These are phyloP conservation scores for Pseudoperonospora humuli DNA, from an alignment of 352 stramenopile genomes.

Conservation along the genomic window DNA sequence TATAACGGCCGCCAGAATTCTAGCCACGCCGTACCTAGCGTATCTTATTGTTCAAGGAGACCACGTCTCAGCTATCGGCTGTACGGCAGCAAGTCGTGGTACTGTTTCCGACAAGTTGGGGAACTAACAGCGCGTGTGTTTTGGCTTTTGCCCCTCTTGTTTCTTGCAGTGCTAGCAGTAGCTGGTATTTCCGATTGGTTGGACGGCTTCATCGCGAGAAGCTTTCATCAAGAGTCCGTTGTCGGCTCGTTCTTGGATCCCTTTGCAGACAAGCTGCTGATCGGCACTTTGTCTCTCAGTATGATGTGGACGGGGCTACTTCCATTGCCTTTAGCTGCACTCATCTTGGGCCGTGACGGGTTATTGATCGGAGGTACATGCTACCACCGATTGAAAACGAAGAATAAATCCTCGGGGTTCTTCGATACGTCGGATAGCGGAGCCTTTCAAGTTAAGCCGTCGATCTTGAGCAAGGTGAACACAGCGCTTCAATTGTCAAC, in stretches of 20 bases:
- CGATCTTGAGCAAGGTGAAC: slow-evolving; percentile 72
- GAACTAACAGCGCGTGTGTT: background rate
- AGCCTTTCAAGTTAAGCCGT: slow-evolving; percentile 66
- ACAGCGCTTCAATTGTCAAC: slow-evolving; percentile 69
- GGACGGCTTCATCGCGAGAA: slow-evolving; percentile 72
- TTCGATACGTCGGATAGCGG: slow-evolving; percentile 70
- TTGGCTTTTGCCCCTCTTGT: slow-evolving; percentile 1
- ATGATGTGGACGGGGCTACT: slow-evolving; percentile 64
- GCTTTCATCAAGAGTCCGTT: slow-evolving; percentile 71
- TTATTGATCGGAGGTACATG: slow-evolving; percentile 72
- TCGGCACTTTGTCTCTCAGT: slow-evolving; percentile 66
- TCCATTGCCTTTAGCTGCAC: slow-evolving; percentile 45
- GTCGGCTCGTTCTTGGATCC: slow-evolving; percentile 77
- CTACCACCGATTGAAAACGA: slow-evolving; percentile 69
- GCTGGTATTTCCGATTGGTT: slow-evolving; percentile 74
- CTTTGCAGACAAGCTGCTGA: slow-evolving; percentile 75
- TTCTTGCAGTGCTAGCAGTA: slow-evolving; percentile 49
- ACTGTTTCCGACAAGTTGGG: background rate
- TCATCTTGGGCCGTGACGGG: slow-evolving; percentile 69
- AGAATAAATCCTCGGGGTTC: slow-evolving; percentile 55
- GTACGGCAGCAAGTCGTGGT: slow-evolving; percentile 31
- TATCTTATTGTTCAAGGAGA: slow-evolving; percentile 66
- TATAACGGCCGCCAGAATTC: slow-evolving; percentile 72
- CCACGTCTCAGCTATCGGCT: slow-evolving; percentile 52
- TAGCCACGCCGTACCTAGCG: slow-evolving; percentile 67